Evolutionary conservation across 345 rosid genomes (phyloP), one percentile per base, ranked within the genome.

Genomic region (Viola odorata): DNA sequence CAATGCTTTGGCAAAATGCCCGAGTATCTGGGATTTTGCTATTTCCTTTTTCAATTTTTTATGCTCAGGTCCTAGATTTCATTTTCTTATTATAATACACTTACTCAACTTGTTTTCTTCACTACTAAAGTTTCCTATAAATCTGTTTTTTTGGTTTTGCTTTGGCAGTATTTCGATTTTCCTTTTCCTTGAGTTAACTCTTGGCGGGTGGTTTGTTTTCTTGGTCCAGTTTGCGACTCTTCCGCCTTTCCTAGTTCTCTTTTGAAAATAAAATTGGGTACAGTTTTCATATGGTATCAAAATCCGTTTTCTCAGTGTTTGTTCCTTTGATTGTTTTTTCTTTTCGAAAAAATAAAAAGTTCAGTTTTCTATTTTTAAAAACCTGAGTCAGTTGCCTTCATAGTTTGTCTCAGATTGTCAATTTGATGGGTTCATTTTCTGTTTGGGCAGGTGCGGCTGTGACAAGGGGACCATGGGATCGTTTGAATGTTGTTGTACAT

Each of bases 371-470:
- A 57, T 44, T 37, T 11, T 61, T 59, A n/a, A 62, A 42, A 48
- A 9, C 4, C 42, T 38, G n/a, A n/a, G n/a, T n/a, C n/a, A n/a
- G n/a, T 5, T 68, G 53, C 49, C 52, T 60, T 55, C 45, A 45
- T 60, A 12, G 10, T 51, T 55, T 11, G 57, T 71, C 79, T 57
- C 57, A 50, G 72, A 63, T 81, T 82, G 74, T 79, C 87, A 68
- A 76, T 78, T 91, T 86, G 95, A 83, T 88, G 63, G 82, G 73
- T 78, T 75, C 64, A 75, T 70, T 78, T 81, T 81, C 76, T 79
- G 66, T 63, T 75, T 82, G 59, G 66, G 68, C 96, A 88, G 96
- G 96, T 83, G 72, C 64, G 12, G 52, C 73, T 63, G 81, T 80
- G 41, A 87, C 81, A 72, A 80, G 80, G 67, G 80, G 84, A 78